Conservation (phyloP, 1,284 basidiomycete genomes). For the Ceratobasidium sp. region DNA sequence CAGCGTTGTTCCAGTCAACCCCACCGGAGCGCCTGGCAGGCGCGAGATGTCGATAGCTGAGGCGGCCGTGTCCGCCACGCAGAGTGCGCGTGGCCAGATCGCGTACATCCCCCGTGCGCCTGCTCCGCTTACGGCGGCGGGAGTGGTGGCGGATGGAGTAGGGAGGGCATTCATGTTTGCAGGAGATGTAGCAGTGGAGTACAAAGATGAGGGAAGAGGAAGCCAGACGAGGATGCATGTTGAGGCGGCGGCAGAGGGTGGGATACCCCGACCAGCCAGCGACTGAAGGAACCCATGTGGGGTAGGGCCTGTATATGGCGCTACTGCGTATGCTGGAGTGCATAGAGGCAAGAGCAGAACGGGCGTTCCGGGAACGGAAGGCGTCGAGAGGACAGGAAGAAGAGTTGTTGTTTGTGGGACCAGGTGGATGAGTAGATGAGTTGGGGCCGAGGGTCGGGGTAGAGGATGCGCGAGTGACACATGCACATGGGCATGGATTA, state of each 20-base stretch:
- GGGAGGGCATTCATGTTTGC: constrained; percentile 22
- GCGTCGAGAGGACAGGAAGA: constrained; percentile 5
- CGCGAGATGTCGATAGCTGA: constrained; percentile 17
- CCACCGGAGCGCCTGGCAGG: constrained; percentile 6
- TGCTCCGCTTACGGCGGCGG: constrained; percentile 35
- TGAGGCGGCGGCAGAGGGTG: constrained; percentile 25
- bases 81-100: constrained; percentile 34
- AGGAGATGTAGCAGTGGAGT: constrained; percentile 11
- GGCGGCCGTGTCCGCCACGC: constrained; percentile 16
- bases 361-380: constrained; percentile 18
- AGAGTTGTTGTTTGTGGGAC: constrained; percentile 22
- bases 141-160: constrained; percentile 34
- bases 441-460: constrained; percentile 27
- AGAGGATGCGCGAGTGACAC: constrained; percentile 35
- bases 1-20: neutral
- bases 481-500: constrained; percentile 38
- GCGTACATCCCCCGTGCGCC: constrained; percentile 40
- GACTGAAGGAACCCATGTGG: constrained; percentile 33
- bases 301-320: constrained; percentile 28
- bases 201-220: constrained; percentile 10
- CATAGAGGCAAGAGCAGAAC: constrained; percentile 6
- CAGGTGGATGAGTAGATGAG: constrained; percentile 37
- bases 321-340: constrained; percentile 26
- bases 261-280: constrained; percentile 37
- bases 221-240: constrained; percentile 35